These are phyloP conservation scores for Termitomyces sp. DNA, from an alignment of 768 basidiomycete species.

Conservation along the genomic window DNA sequence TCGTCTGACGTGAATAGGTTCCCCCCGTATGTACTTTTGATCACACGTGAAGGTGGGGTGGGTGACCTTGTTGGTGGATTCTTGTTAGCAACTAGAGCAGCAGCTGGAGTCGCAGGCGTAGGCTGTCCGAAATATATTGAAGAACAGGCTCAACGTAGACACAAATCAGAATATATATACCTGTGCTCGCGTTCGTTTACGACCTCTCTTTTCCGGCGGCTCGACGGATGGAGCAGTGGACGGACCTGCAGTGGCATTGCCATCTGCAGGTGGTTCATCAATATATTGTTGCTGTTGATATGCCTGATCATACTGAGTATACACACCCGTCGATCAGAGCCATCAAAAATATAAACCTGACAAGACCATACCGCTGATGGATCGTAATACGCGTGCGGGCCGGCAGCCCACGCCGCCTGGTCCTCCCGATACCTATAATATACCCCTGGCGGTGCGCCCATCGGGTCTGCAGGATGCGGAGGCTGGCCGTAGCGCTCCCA, in stretches of 20 bases:
- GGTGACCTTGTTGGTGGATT: conserved; percentile 74
- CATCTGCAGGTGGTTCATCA: conserved; percentile 38
- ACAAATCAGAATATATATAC: conserved; percentile 17
- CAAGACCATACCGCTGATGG: conserved; percentile 35
- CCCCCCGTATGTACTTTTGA: conserved; percentile 87
- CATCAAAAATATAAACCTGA: not conserved
- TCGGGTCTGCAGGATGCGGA: conserved; percentile 36
- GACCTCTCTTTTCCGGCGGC: conserved; percentile 49
- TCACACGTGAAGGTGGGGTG: conserved; percentile 74
- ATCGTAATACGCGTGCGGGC: conserved; percentile 50
- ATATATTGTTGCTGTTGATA: conserved; percentile 56
- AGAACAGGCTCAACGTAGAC: not conserved
- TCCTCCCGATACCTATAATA: conserved; percentile 64
- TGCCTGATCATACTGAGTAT: conserved; percentile 45
- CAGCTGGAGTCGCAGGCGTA: conserved; percentile 59
- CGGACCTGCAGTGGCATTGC: conserved; percentile 32
- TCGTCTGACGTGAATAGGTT: conserved; percentile 85
- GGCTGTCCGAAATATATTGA: conserved; percentile 28
- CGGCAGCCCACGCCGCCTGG: conserved; percentile 41
- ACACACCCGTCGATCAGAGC: not conserved
- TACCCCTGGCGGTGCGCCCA: conserved; percentile 42
- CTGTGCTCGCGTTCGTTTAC: conserved; percentile 62
- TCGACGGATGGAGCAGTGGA: conserved; percentile 22
- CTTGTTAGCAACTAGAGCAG: conserved; percentile 61
- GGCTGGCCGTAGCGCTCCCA: conserved; percentile 56